Conservation (phyloP, 2,329 filamentous ascomycete species). For the Aspergillus alliaceus region DNA sequence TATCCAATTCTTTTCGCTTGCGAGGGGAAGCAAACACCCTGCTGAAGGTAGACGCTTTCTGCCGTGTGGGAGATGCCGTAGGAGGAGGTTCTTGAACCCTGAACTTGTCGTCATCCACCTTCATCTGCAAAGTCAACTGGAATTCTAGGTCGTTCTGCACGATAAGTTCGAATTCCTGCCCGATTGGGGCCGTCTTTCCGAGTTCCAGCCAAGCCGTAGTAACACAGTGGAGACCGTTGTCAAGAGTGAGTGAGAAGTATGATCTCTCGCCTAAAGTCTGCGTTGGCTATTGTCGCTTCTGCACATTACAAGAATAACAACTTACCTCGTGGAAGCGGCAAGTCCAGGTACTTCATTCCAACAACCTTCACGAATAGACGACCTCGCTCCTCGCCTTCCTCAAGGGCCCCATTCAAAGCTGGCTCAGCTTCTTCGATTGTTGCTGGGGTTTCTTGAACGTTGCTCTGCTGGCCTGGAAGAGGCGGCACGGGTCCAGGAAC, state of each 20-base stretch:
- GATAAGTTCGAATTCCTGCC: slow-evolving; percentile 96
- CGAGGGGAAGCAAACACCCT: slow-evolving; percentile 91
- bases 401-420: slow-evolving; percentile 58
- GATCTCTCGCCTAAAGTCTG: slow-evolving; percentile 70
- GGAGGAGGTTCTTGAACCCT: slow-evolving; percentile 42
- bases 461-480: slow-evolving; percentile 83
- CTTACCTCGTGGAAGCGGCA: slow-evolving; percentile 87
- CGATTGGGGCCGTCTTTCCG: slow-evolving; percentile 87
- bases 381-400: slow-evolving; percentile 83
- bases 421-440: slow-evolving; percentile 70
- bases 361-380: slow-evolving; percentile 98
- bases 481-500: slow-evolving; percentile 71
- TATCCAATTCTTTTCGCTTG: slow-evolving; percentile 92
- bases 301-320: slow-evolving; percentile 5
- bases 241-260: slow-evolving; percentile 94
- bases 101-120: slow-evolving; percentile 78
- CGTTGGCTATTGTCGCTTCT: slow-evolving; percentile 22
- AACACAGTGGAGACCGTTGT: slow-evolving; percentile 96
- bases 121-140: slow-evolving; percentile 93
- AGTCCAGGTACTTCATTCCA: slow-evolving; percentile 90
- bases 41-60: slow-evolving; percentile 86
- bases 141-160: slow-evolving; percentile 98
- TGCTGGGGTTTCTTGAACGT: slow-evolving; percentile 62
- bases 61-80: slow-evolving; percentile 60
- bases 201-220: slow-evolving; percentile 95